These are phyloP conservation scores for Daucus carota DNA, from an alignment of 129 eudicot species.

Conservation along the genomic window DH1_v3.0 NC_030386.2:5685501-5686000, in stretches of 20 bases:
- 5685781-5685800: conserved; percentile 30
- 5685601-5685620: conserved; percentile 78
- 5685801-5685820: conserved; percentile 70
- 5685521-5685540: conserved; percentile 72
- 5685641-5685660: conserved; percentile 78
- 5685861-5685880: conserved; percentile 62
- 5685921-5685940: conserved; percentile 67
- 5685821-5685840: conserved; percentile 96
- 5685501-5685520: conserved; percentile 69
- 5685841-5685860: conserved; percentile 93
- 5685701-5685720: conserved; percentile 39
- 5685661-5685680: conserved; percentile 57
- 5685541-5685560: conserved; percentile 22
- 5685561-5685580: conserved; percentile 70
- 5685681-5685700: conserved; percentile 44
- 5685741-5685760: conserved; percentile 78
- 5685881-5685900: conserved; percentile 51
- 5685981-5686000: conserved; percentile 50
- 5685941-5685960: conserved; percentile 75
- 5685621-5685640: conserved; percentile 72
- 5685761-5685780: conserved; percentile 58
- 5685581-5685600: conserved; percentile 55
- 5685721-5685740: conserved; percentile 56
- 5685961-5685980: conserved; percentile 58
- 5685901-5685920: conserved; percentile 83